Percentiles rank a stretch among this genome's conserved stretches.
phyloP scores from a whole-genome alignment of 2,329 filamentous ascomycete species.

The Colletotrichum aenigma region DNA sequence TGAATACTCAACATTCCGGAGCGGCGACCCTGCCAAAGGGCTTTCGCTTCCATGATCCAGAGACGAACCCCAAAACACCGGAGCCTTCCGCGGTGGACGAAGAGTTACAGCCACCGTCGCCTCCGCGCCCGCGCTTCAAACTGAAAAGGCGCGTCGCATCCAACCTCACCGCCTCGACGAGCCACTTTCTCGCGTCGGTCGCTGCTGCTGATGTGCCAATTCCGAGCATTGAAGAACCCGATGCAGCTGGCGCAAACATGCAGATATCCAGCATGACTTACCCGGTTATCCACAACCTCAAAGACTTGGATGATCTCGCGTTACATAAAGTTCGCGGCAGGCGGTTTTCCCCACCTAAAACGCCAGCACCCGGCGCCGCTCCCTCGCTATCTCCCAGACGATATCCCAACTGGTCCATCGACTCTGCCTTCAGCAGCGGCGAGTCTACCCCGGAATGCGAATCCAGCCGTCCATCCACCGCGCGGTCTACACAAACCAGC shows the following conservation, averaged over 20 bases:
- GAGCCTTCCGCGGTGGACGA: conserved; percentile 48
- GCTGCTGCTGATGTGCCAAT: conserved; percentile 68
- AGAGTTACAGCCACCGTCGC: conserved; percentile 47
- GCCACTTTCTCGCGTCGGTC: conserved; percentile 71
- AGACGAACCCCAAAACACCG: conserved; percentile 52
- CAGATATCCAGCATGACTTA: conserved; percentile 44
- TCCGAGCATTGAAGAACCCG: conserved; percentile 66
- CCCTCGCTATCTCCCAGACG: conserved; percentile 48
- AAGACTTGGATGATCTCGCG: conserved; percentile 34
- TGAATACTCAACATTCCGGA: conserved; percentile 52
- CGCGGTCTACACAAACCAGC: conserved; percentile 63
- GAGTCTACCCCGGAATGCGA: conserved; percentile 65
- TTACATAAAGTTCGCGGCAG: conserved; percentile 40
- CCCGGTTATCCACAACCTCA: conserved; percentile 35
- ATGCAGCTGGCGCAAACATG: conserved; percentile 41
- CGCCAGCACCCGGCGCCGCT: conserved; percentile 54
- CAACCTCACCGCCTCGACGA: conserved; percentile 60
- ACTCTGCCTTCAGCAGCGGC: conserved; percentile 59
- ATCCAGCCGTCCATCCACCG: conserved; percentile 64
- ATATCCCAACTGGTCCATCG: conserved; percentile 64
- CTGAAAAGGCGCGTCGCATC: conserved; percentile 60
- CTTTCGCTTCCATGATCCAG: conserved; percentile 38
- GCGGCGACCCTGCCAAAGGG: conserved; percentile 48
- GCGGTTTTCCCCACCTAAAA: conserved; percentile 61
- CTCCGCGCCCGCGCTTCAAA: conserved; percentile 57